Conservation (phyloP, 2,329 filamentous ascomycete genomes). For the Monosporascus sp. region DNA sequence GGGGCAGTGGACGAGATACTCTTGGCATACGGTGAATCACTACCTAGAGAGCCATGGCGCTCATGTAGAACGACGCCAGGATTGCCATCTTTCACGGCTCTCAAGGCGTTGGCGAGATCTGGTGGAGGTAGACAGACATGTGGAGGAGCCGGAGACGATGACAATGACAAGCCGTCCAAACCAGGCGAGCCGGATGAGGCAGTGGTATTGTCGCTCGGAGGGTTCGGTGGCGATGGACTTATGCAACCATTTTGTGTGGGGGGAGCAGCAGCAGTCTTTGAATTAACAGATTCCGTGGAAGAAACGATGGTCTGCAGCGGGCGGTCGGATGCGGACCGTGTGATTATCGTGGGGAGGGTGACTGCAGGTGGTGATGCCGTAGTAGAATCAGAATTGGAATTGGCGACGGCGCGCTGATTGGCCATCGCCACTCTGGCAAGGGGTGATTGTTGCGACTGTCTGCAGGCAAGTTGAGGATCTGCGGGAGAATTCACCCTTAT, state of each 20-base stretch:
- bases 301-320: neutral
- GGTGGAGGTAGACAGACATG: slow-evolving; percentile 23
- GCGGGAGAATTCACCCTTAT: neutral
- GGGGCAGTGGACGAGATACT: slow-evolving; percentile 56
- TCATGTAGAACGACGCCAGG: slow-evolving; percentile 22
- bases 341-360: slow-evolving; percentile 5
- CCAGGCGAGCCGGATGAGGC: neutral
- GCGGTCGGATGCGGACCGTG: neutral
- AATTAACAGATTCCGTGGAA: neutral
- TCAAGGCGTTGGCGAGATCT: slow-evolving; percentile 36
- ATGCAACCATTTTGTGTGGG: neutral
- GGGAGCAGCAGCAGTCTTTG: neutral
- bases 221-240: slow-evolving; percentile 10
- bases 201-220: slow-evolving; percentile 4
- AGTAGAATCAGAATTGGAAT: slow-evolving; percentile 9
- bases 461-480: slow-evolving; percentile 22
- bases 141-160: slow-evolving; percentile 20
- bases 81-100: slow-evolving; percentile 39
- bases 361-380: slow-evolving; percentile 20
- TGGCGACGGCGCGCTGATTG: slow-evolving; percentile 23
- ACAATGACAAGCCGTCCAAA: slow-evolving; percentile 8
- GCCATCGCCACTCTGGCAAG: slow-evolving; percentile 29
- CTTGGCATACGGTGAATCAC: slow-evolving; percentile 51
- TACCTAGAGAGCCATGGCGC: slow-evolving; percentile 26
- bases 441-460: slow-evolving; percentile 24